Base-by-base conservation (phyloP, 2,329 filamentous ascomycete species). In the Rhexocercosporidium sp. region DNA sequence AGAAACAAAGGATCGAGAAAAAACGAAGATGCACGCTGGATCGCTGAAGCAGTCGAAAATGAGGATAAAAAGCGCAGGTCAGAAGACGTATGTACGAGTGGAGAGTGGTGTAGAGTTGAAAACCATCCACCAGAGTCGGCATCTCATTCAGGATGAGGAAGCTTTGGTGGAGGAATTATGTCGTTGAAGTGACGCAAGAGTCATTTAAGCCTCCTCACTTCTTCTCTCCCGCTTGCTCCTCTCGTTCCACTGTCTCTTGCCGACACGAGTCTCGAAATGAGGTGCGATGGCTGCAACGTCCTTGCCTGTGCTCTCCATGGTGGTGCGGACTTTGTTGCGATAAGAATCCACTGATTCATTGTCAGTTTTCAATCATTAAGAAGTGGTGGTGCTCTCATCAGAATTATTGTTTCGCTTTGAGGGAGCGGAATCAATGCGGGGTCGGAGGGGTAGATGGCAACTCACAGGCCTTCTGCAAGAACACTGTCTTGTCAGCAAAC, bases 391-490 rank as follows among this genome's bases (percentile, higher is more conserved):
- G n/a, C n/a, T n/a, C n/a, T n/a, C n/a, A n/a, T n/a, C n/a, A n/a
- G n/a, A n/a, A n/a, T n/a, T n/a, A n/a, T n/a, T 56, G 27, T 59
- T 31, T 34, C 12, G 34, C 37, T 12, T 2, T 34, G 29, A 25
- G 7, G 29, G 12, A 16, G 54, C 56, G 22, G 29, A 54, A 53
- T 11, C 12, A 46, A 22, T 20, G n/a, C 57, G 22, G 63, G 29
- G 27, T 39, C 67, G 20, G 29, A 9, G 44, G 25, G 37, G 31
- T 16, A 46, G 34, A 39, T 9, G 66, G 59, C 56, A n/a, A 91
- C 94, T 89, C 83, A 97, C 94, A 82, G 74, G 94, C 94, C 84
- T 93, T 90, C 79, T 97, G 95, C 75, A 97, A 82, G 79, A 97
- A 97, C 57, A 97, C 84, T 47, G 91, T 93, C 73, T 93, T 87